Base-by-base conservation (phyloP, 169 alveolate species). In the Plasmodium billcollinsi region DNA sequence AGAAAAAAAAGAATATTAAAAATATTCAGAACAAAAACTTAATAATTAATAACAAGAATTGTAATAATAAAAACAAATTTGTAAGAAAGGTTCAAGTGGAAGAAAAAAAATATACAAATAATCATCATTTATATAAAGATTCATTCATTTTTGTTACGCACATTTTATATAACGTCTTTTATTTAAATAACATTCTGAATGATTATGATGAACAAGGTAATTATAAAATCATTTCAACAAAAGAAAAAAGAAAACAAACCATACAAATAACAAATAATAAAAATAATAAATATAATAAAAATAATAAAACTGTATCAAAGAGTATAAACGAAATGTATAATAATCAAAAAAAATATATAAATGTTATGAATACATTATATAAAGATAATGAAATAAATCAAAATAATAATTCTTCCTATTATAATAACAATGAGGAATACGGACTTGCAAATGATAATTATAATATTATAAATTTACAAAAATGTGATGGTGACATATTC, bases 111-210 rank as follows among this genome's bases (percentile, higher is more conserved):
- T 65, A 76, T 29, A 66, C 49, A 3, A 39, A 39, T 39, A 5
- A 39, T 39, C 47, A 39, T 5, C 18, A 56, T 56, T 12, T 56
- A 56, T 26, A 54, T 62, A 83, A 69, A 47, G 83, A 83, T 49
- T 52, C 80, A 4, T 83, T 67, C 14, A 54, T 69, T 24, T 67
- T 69, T 61, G 73, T 83, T 83, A 59, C 65, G 3, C 73, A 69
- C 20, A 69, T 83, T 24, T 56, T 83, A 45, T 69, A 83, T 69
- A 67, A 67, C 2, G 91, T 83, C 43, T 83, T 83, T 50, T 62
- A 70, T 75, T 47, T 67, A 21, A 39, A 62, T 20, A 66, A 83
- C 47, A 83, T 83, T 20, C 52, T 69, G 59, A 69, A 69, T 15
- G 21, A 18, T 33, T 83, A 83, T 29, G 85, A 69, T 43, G 85